These are phyloP conservation scores for Zea luxurians DNA, from an alignment of 176 grass and related monocot species.

Conservation along the genomic window DNA sequence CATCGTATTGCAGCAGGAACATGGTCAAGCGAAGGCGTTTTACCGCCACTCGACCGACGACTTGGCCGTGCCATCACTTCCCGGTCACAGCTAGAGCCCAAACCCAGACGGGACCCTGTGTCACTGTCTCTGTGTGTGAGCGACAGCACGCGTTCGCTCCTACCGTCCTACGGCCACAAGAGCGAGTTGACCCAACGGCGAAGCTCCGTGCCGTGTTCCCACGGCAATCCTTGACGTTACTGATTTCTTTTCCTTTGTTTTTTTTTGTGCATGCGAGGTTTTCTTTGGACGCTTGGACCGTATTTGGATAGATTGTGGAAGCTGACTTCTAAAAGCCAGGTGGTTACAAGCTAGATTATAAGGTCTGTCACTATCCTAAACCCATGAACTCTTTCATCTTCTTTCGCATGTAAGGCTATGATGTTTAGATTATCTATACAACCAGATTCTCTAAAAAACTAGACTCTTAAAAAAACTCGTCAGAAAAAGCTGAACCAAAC, in stretches of 20 bases:
- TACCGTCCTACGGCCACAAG: neutral
- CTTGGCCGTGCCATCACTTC: neutral
- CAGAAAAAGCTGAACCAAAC: too few relatives aligned
- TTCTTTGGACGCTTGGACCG: neutral
- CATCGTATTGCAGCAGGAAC: neutral
- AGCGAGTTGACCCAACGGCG: neutral
- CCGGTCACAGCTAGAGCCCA: neutral
- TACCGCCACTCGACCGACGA: slow-evolving; percentile 1
- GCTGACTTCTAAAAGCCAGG: too few relatives aligned
- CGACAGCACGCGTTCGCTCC: neutral
- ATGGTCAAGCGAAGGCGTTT: neutral
- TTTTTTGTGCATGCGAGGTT: neutral
- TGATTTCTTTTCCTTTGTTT: neutral
- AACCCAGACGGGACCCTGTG: neutral
- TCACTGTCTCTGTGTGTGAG: neutral
- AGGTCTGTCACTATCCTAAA: too few relatives aligned
- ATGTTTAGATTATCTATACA: too few relatives aligned
- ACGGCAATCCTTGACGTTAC: neutral
- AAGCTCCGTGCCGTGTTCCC: neutral
- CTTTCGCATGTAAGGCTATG: too few relatives aligned
- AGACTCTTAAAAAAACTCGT: too few relatives aligned
- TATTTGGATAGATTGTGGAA: too few relatives aligned
- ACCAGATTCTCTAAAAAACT: too few relatives aligned
- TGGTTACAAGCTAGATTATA: too few relatives aligned
- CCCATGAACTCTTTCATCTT: too few relatives aligned